phyloP scores from a whole-genome alignment of 306 rosid genomes.

The Prunus fruticosa region DNA sequence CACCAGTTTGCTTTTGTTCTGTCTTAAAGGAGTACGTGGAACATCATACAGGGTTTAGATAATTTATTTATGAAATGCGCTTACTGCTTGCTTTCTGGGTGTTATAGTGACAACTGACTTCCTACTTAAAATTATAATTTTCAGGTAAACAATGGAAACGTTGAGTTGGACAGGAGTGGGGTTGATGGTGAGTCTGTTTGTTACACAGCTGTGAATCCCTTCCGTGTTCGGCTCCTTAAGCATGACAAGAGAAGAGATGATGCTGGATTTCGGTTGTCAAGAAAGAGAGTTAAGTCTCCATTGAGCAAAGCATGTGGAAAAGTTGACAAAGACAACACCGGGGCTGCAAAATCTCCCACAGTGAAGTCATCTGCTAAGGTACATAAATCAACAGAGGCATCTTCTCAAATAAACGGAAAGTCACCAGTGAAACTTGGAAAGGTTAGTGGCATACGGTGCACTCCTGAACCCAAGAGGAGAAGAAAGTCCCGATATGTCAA shows the following conservation, averaged over 20 bases:
- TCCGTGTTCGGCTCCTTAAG: constrained; percentile 57
- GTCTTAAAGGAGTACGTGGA: background rate
- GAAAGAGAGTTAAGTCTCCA: constrained; percentile 64
- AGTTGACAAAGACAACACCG: constrained; percentile 27
- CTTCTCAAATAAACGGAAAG: constrained; percentile 47
- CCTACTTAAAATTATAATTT: constrained; percentile 12
- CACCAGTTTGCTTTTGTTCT: background rate
- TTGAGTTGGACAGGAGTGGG: constrained; percentile 54
- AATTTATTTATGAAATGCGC: background rate
- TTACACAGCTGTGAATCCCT: constrained; percentile 60
- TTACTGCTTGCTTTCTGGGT: background rate
- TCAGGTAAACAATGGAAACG: constrained; percentile 87
- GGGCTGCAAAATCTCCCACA: constrained; percentile 32
- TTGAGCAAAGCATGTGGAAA: constrained; percentile 29
- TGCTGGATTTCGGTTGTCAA: constrained; percentile 30
- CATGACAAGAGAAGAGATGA: constrained; percentile 34
- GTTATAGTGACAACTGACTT: background rate
- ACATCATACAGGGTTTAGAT: background rate
- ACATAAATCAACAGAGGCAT: constrained; percentile 22
- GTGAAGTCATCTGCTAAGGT: constrained; percentile 27
- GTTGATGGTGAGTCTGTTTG: constrained; percentile 46
- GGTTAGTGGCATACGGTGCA: constrained; percentile 40
- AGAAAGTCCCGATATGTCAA: constrained; percentile 50
- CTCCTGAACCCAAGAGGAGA: constrained; percentile 76
- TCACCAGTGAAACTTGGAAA: constrained; percentile 52